Conservation (phyloP, 2,329 filamentous ascomycete genomes). For the Neophaeococcomyces aloes region DNA sequence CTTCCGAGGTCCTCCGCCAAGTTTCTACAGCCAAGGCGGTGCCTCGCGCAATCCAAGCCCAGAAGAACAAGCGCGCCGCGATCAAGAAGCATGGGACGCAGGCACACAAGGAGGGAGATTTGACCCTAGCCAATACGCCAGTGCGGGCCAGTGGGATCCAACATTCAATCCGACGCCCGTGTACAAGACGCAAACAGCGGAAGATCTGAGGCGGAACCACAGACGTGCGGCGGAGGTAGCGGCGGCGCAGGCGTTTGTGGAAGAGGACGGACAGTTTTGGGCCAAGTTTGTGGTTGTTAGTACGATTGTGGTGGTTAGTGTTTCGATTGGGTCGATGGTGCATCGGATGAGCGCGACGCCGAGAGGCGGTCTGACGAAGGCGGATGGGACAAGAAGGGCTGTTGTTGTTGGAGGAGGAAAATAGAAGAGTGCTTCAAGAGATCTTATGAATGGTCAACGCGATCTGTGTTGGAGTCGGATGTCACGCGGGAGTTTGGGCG, state of each 20-base stretch:
- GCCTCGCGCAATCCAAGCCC: constrained; percentile 46
- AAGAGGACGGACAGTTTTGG: constrained; percentile 30
- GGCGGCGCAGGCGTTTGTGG: constrained; percentile 23
- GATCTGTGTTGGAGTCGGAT: too few relatives aligned
- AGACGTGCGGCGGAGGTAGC: constrained; percentile 30
- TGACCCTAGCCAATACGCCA: constrained; percentile 14
- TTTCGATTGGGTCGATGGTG: constrained; percentile 24
- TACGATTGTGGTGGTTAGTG: constrained; percentile 28
- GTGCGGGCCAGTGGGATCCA: constrained; percentile 25
- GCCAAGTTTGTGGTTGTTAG: constrained; percentile 30
- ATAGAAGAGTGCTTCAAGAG: not conserved
- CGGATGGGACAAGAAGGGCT: constrained; percentile 17
- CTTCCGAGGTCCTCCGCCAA: constrained; percentile 78
- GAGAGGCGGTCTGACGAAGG: constrained; percentile 17
- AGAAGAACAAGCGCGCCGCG: constrained; percentile 25
- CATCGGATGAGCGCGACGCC: constrained; percentile 9
- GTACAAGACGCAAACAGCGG: constrained; percentile 58
- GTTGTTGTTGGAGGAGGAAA: not conserved
- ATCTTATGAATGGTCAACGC: too few relatives aligned
- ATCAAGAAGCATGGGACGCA: constrained; percentile 2
- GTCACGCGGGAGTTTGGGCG: too few relatives aligned
- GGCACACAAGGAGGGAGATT: constrained; percentile 11
- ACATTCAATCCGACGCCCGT: constrained; percentile 69
- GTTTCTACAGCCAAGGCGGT: constrained; percentile 72
- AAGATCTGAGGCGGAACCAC: constrained; percentile 44